Conservation (phyloP, 257 asterid species). For the Thymus mandschuricus region DNA sequence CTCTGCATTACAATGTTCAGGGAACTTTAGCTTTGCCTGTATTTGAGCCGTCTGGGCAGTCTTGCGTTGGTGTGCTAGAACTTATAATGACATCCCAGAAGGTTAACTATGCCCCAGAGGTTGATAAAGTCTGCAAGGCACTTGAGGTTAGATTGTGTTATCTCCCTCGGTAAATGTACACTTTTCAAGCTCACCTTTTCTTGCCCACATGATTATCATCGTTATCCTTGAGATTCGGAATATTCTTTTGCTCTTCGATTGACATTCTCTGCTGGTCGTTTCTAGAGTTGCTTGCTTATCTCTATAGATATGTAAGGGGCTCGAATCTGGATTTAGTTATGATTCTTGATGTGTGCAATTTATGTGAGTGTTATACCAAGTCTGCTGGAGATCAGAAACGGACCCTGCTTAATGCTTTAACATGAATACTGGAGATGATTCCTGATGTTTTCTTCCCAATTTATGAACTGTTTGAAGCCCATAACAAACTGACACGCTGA, state of each 20-base stretch:
- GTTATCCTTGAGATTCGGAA: neutral
- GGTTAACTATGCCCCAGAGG: conserved; percentile 92
- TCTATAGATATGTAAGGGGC: neutral
- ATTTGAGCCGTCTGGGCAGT: conserved; percentile 86
- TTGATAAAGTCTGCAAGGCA: conserved; percentile 96
- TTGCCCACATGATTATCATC: conserved; percentile 1
- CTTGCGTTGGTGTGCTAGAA: conserved; percentile 86
- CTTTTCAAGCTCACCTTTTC: conserved; percentile 23
- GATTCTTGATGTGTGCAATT: neutral
- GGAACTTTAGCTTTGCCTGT: conserved; percentile 96
- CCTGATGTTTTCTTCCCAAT: conserved; percentile 3
- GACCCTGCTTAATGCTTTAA: neutral
- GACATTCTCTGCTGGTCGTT: conserved; percentile 13
- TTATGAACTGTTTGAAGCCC: conserved; percentile 7
- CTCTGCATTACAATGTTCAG: conserved; percentile 72
- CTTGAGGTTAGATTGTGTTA: conserved; percentile 75
- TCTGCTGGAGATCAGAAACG: neutral
- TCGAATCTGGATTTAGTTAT: neutral
- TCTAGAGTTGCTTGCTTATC: neutral
- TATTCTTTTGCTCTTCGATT: neutral
- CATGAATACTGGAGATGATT: conserved; percentile 2
- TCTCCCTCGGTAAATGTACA: conserved; percentile 17
- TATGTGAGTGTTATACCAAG: conserved; percentile 14
- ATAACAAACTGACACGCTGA: neutral
- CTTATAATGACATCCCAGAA: conserved; percentile 94